Evolutionary conservation across 495 filamentous ascomycete genomes (phyloP), one percentile per base, ranked within the genome.

Genomic region (Talaromyces adpressus): DNA sequence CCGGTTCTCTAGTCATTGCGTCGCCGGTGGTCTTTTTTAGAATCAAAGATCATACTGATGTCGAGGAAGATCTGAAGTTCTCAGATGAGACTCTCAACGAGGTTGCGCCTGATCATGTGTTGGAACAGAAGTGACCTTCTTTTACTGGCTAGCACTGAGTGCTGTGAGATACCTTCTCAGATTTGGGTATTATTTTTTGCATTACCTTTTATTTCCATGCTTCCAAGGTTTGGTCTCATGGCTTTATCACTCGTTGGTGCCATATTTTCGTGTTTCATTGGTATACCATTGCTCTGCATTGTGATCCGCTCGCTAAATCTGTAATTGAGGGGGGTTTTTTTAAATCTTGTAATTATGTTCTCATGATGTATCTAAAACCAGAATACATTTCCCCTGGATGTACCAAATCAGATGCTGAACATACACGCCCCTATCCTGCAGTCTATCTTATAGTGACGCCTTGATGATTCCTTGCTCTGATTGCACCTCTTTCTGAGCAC

Each of bases 41-140:
- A 77, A 85, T 96, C 70, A 86, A 88, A 72, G 89, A 95, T 47
- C 85, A 83, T 49, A 83, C 87, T 9, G 71, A 81, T 5, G 66
- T 94, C 11, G 90, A 92, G 70, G 84, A 90, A 54, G 92, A 96
- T 75, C 76, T 96, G 32, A 86, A 85, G 67, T 92, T 91, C 75
- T 90, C 87, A 47, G 91, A 93, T 65, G 90, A 93, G 81, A 93
- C 89, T 1, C 65, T 80, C 4, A 79, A 77, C 53, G 88, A 89
- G 62, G 86, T 90, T 49, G 56, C 56, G 22, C 56, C 30, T 18
- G 20, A 4, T 58, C 14, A 32, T 18, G 30, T 58, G 1, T 9
- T 16, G 51, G 56, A 36, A 34, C 7, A 58, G 56, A 58, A 58
- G 56, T 58, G 20, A 36, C 25, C 18, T 49, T 5, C 18, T 22